These are phyloP conservation scores for Erythrophleum ivorense DNA, from an alignment of 331 rosid species.

Conservation along the genomic window DNA sequence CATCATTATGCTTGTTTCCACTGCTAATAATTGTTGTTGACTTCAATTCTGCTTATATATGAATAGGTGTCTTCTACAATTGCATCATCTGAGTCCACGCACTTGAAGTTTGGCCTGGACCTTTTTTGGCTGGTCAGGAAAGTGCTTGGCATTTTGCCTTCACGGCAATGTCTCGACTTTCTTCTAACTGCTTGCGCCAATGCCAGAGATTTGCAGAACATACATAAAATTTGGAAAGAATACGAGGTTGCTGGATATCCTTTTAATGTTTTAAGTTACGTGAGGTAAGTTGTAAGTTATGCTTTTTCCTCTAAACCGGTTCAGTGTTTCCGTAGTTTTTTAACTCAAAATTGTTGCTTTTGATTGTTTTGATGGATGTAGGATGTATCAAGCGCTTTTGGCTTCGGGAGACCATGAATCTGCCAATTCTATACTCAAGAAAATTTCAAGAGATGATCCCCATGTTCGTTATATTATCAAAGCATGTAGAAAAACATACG, in stretches of 20 bases:
- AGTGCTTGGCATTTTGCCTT: conserved; percentile 69
- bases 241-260: conserved; percentile 76
- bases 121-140: conserved; percentile 68
- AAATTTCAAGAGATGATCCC: conserved; percentile 66
- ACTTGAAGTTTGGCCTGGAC: conserved; percentile 70
- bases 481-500: conserved; percentile 51
- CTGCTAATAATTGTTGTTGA: neutral
- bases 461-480: conserved; percentile 60
- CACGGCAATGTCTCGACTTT: conserved; percentile 90
- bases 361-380: conserved; percentile 46
- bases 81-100: conserved; percentile 52
- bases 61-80: conserved; percentile 66
- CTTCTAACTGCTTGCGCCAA: conserved; percentile 82
- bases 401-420: conserved; percentile 66
- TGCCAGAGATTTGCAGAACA: conserved; percentile 72
- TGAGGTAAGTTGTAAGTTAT: conserved; percentile 56
- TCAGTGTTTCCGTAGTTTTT: neutral
- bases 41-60: conserved; percentile 26
- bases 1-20: conserved; percentile 10
- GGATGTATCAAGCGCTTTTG: conserved; percentile 90
- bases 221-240: conserved; percentile 73
- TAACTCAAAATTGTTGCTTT: neutral
- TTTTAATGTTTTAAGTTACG: conserved; percentile 63
- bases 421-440: conserved; percentile 54
- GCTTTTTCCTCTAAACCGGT: neutral